phyloP scores from a whole-genome alignment of 805 yeast genomes.

The Metschnikowia kunwiensis region DNA sequence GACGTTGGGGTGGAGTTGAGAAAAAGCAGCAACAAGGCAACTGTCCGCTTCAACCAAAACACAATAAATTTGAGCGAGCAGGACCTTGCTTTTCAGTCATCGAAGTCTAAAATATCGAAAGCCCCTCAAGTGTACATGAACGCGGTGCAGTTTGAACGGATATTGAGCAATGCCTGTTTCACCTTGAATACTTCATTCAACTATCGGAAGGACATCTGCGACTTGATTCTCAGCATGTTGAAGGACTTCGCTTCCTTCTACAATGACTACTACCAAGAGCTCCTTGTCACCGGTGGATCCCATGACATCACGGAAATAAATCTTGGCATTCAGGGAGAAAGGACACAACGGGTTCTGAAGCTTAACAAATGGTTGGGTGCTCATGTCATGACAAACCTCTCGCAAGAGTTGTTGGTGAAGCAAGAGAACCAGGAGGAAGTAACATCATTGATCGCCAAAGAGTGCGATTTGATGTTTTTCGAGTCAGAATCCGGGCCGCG shows the following conservation, averaged over 20 bases:
- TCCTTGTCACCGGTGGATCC: slow-evolving; percentile 29
- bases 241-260: slow-evolving; percentile 34
- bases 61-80: slow-evolving; percentile 7
- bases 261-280: slow-evolving; percentile 35
- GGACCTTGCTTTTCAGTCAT: slow-evolving; percentile 4
- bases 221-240: slow-evolving; percentile 38
- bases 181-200: slow-evolving; percentile 58
- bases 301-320: slow-evolving; percentile 19
- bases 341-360: slow-evolving; percentile 25
- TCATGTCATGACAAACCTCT: slow-evolving; percentile 27
- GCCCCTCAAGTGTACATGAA: slow-evolving; percentile 33
- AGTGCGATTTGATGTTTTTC: slow-evolving; percentile 27
- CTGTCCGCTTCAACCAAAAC: slow-evolving; percentile 10
- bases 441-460: slow-evolving; percentile 20
- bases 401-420: slow-evolving; percentile 13
- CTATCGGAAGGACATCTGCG: slow-evolving; percentile 56
- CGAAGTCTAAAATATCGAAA: slow-evolving; percentile 2
- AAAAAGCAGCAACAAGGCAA: slow-evolving; percentile 2
- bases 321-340: slow-evolving; percentile 9
- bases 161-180: slow-evolving; percentile 48
- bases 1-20: slow-evolving; percentile 10
- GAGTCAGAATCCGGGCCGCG: slow-evolving; percentile 15
- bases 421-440: slow-evolving; percentile 3
- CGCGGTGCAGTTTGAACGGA: slow-evolving; percentile 44
- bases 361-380: slow-evolving; percentile 33